Evolutionary conservation across 768 basidiomycete genomes (phyloP).

Genomic region (Auriscalpium microsporum): DNA sequence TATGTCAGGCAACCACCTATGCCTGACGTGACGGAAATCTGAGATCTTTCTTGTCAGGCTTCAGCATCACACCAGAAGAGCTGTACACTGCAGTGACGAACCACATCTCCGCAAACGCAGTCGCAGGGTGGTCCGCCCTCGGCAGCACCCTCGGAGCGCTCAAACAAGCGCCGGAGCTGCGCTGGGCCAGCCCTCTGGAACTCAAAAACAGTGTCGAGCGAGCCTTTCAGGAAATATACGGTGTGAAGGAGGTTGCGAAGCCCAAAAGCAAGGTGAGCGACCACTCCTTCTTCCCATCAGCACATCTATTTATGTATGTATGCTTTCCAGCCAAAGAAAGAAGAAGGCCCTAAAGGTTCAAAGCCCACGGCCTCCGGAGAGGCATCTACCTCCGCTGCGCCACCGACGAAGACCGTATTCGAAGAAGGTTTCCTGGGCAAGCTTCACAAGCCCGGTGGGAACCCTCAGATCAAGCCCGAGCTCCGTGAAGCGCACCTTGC

Average conservation of each 20-base stretch:
- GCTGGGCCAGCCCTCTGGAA: slow-evolving; percentile 81
- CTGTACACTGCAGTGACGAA: slow-evolving; percentile 46
- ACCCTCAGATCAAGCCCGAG: slow-evolving; percentile 73
- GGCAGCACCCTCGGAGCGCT: slow-evolving; percentile 57
- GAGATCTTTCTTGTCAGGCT: slow-evolving; percentile 43
- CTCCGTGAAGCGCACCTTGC: slow-evolving; percentile 78
- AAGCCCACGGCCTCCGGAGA: slow-evolving; percentile 28
- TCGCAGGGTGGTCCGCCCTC: slow-evolving; percentile 69
- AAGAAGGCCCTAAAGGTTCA: slow-evolving; percentile 22
- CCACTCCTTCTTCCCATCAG: too few species aligned
- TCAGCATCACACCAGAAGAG: slow-evolving; percentile 63
- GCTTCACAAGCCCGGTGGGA: slow-evolving; percentile 90
- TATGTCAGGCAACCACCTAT: slow-evolving; percentile 28
- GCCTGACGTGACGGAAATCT: not conserved
- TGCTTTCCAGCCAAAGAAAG: slow-evolving; percentile 41
- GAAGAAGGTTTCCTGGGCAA: slow-evolving; percentile 90
- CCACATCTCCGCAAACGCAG: slow-evolving; percentile 47
- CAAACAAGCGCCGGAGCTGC: slow-evolving; percentile 51
- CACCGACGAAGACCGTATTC: slow-evolving; percentile 55
- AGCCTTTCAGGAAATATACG: slow-evolving; percentile 59
- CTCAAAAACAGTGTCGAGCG: slow-evolving; percentile 75
- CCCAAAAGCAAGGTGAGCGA: slow-evolving; percentile 53
- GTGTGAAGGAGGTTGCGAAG: slow-evolving; percentile 59
- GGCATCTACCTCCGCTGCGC: slow-evolving; percentile 25
- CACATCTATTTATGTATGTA: too few species aligned